These are phyloP conservation scores for Luffa aegyptiaca DNA, from an alignment of 306 rosid species.

Conservation along the genomic window DNA sequence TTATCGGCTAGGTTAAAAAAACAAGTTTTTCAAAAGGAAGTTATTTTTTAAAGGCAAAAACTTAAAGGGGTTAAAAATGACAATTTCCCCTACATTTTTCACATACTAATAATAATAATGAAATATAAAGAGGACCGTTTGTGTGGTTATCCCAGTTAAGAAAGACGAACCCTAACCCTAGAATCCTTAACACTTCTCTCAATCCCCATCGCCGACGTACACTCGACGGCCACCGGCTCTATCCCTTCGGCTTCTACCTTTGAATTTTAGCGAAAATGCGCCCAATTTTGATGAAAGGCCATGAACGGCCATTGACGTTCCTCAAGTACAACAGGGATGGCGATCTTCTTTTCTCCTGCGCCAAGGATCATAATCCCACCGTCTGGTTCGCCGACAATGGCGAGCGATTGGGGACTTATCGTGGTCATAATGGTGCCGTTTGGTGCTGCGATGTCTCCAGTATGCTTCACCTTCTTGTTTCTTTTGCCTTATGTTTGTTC, in stretches of 20 bases:
- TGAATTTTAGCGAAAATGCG: constrained; percentile 35
- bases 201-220: background rate
- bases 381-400: constrained; percentile 98
- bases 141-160: background rate
- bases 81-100: too few species aligned
- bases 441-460: constrained; percentile 95
- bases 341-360: constrained; percentile 81
- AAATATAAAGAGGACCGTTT: too few species aligned
- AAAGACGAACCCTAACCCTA: background rate
- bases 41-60: too few species aligned
- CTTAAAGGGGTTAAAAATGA: too few species aligned
- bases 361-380: constrained; percentile 79
- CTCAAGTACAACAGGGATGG: constrained; percentile 84
- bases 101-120: too few species aligned
- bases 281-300: constrained; percentile 97
- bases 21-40: too few species aligned
- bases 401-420: constrained; percentile 81
- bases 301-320: constrained; percentile 88
- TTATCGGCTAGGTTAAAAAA: too few species aligned
- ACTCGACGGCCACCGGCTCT: background rate
- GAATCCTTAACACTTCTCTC: background rate
- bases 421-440: constrained; percentile 92
- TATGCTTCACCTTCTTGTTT: constrained; percentile 4
- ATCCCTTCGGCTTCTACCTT: background rate
- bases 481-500: background rate